Evolutionary conservation across 1,284 basidiomycete species (phyloP).

Genomic region (Abortiporus biennis): DNA sequence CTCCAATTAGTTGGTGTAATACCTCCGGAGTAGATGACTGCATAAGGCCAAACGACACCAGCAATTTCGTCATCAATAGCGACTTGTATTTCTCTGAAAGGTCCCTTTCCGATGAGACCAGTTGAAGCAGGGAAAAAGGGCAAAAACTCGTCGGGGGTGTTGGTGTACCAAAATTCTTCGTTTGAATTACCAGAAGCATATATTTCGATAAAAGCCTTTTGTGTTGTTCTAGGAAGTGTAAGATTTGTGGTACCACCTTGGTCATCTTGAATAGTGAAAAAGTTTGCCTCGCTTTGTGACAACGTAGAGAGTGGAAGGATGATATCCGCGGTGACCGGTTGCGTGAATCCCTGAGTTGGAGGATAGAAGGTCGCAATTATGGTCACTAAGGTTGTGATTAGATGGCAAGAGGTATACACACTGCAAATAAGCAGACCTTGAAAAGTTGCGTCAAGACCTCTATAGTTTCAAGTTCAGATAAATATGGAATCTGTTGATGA

Average conservation of each 20-base stretch:
- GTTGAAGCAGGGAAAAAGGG: constrained; percentile 43
- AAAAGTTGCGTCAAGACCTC: constrained; percentile 11
- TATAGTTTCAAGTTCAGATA: background rate
- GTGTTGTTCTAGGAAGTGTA: constrained; percentile 56
- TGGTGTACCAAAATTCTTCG: constrained; percentile 77
- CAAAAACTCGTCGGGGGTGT: constrained; percentile 53
- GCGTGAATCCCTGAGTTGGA: constrained; percentile 41
- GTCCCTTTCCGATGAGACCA: constrained; percentile 45
- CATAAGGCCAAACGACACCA: constrained; percentile 70
- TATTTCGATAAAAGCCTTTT: constrained; percentile 60
- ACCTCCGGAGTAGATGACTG: constrained; percentile 73
- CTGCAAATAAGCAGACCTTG: constrained; percentile 7
- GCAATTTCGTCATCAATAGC: constrained; percentile 65
- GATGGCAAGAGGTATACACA: background rate
- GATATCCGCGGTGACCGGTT: constrained; percentile 47
- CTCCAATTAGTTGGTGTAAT: constrained; percentile 51
- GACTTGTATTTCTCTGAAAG: constrained; percentile 73
- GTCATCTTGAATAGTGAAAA: constrained; percentile 31
- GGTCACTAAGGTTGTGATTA: constrained; percentile 8
- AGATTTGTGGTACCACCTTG: constrained; percentile 29
- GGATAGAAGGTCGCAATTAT: constrained; percentile 54
- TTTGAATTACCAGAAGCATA: constrained; percentile 62
- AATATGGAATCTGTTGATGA: constrained; percentile 2
- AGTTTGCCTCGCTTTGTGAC: constrained; percentile 25
- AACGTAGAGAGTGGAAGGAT: constrained; percentile 51